phyloP scores from a whole-genome alignment of 2,329 filamentous ascomycete species.

The Colletotrichum tofieldiae region DNA sequence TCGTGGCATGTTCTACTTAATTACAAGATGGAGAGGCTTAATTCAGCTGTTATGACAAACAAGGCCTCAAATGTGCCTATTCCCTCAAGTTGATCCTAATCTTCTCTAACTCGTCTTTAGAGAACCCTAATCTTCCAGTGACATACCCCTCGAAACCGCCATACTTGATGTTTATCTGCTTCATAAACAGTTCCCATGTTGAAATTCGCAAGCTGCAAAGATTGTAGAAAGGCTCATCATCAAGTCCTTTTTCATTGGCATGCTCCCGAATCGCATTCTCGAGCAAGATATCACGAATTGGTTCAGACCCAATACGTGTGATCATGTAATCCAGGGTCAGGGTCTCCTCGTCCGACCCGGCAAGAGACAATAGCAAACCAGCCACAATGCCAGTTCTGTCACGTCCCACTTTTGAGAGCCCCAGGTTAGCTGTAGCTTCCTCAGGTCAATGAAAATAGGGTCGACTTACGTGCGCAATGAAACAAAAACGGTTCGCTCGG shows the following conservation, averaged over 20 bases:
- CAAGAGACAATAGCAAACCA: background rate
- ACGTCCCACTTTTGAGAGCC: background rate
- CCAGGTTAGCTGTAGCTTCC: background rate
- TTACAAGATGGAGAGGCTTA: too few relatives aligned
- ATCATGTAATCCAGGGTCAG: conserved; percentile 3
- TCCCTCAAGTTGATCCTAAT: background rate
- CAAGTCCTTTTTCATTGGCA: background rate
- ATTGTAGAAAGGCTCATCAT: background rate
- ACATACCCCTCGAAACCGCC: background rate
- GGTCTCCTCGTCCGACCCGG: background rate
- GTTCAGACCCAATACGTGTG: background rate
- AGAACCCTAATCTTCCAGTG: background rate
- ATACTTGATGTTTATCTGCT: background rate
- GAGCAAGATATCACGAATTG: background rate
- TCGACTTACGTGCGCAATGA: background rate
- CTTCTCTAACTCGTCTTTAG: background rate
- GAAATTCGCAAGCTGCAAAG: background rate
- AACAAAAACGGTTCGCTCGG: background rate
- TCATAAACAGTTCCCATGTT: background rate
- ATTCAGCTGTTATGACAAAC: too few relatives aligned
- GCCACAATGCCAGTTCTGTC: background rate
- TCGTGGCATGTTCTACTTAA: too few relatives aligned
- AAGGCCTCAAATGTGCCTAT: background rate
- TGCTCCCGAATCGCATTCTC: background rate
- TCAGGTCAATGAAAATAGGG: background rate